These are phyloP conservation scores for Termitomyces heimii DNA, from an alignment of 768 basidiomycete species.

Conservation along the genomic window DNA sequence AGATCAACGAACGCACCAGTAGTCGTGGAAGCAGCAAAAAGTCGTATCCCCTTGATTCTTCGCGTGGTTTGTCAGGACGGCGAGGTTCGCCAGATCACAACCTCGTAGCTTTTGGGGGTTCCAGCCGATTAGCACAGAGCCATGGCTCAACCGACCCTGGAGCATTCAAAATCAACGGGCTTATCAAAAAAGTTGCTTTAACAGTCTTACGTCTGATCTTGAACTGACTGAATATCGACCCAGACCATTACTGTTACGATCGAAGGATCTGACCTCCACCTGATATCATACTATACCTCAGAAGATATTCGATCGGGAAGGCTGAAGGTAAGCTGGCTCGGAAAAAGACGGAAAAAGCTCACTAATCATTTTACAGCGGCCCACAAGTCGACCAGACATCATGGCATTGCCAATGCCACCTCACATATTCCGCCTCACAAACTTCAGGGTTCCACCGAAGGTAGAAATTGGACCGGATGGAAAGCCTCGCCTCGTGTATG, in stretches of 20 bases:
- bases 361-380: conserved; percentile 34
- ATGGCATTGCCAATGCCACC: conserved; percentile 68
- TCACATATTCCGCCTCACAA: conserved; percentile 71
- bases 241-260: conserved; percentile 85
- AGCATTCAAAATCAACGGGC: conserved; percentile 62
- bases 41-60: conserved; percentile 43
- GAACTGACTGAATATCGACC: not conserved
- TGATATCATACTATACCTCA: conserved; percentile 80
- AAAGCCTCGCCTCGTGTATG: conserved; percentile 59
- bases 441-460: conserved; percentile 81
- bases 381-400: conserved; percentile 66
- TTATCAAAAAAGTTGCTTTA: conserved; percentile 70
- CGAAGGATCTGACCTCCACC: conserved; percentile 74
- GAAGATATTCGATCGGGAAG: conserved; percentile 70
- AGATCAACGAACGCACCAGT: conserved; percentile 65
- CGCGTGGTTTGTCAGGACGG: conserved; percentile 28
- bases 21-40: conserved; percentile 48
- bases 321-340: conserved; percentile 38
- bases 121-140: conserved; percentile 23
- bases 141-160: conserved; percentile 39
- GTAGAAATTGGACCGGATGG: conserved; percentile 71
- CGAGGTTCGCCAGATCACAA: conserved; percentile 36
- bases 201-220: not conserved
- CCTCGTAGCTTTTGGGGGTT: conserved; percentile 24
- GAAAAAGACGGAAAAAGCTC: not conserved